Evolutionary conservation across 768 basidiomycete genomes (phyloP).

Genomic region (Suillus discolor): DNA sequence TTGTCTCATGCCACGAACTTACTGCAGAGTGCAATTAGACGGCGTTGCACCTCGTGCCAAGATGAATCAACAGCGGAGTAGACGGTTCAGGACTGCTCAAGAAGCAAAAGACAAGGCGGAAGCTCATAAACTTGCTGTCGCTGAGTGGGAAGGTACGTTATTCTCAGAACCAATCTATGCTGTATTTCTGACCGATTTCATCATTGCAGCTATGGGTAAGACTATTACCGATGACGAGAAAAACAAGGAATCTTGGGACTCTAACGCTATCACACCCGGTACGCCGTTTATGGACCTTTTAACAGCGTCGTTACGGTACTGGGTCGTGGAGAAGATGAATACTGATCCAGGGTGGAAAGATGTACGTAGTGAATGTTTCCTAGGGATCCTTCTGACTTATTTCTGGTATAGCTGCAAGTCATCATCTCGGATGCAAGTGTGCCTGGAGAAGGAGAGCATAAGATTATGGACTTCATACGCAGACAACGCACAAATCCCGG

Average conservation of each 20-base stretch:
- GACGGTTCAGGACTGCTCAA: slow-evolving; percentile 93
- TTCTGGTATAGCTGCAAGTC: slow-evolving; percentile 72
- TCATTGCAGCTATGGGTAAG: slow-evolving; percentile 85
- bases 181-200: neutral
- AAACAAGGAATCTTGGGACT: slow-evolving; percentile 90
- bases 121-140: slow-evolving; percentile 78
- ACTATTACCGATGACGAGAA: slow-evolving; percentile 78
- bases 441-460: slow-evolving; percentile 99
- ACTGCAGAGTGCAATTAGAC: slow-evolving; percentile 50
- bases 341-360: slow-evolving; percentile 95
- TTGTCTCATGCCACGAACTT: slow-evolving; percentile 7
- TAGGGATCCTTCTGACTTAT: neutral
- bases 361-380: slow-evolving; percentile 44
- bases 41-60: slow-evolving; percentile 98
- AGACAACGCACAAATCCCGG: slow-evolving; percentile 83
- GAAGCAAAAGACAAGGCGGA: slow-evolving; percentile 95
- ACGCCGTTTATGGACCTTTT: slow-evolving; percentile 98
- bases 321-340: slow-evolving; percentile 96
- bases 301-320: slow-evolving; percentile 87
- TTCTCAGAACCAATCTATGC: neutral
- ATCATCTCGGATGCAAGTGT: slow-evolving; percentile 97
- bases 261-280: slow-evolving; percentile 98
- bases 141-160: slow-evolving; percentile 78
- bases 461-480: slow-evolving; percentile 98
- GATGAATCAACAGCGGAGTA: slow-evolving; percentile 99